Conservation (phyloP, 495 filamentous ascomycete species). For the Podospora comata region DNA sequence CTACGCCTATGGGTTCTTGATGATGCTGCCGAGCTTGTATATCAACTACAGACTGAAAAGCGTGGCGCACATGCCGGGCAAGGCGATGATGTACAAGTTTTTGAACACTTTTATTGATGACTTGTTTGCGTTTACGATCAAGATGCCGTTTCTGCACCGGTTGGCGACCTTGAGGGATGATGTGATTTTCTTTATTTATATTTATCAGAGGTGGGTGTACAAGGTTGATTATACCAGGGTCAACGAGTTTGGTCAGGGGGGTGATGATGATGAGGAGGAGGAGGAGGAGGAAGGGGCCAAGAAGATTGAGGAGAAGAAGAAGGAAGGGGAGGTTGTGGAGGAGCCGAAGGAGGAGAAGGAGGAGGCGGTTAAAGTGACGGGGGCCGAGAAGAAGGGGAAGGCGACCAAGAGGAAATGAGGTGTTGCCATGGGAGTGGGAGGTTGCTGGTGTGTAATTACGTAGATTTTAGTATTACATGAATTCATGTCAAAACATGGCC, state of each 20-base stretch:
- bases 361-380: slow-evolving; percentile 38
- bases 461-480: neutral
- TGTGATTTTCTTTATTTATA: slow-evolving; percentile 95
- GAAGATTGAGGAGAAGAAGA: slow-evolving; percentile 22
- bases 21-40: slow-evolving; percentile 97
- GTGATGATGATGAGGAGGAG: slow-evolving; percentile 71
- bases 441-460: neutral
- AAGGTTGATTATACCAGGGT: slow-evolving; percentile 87
- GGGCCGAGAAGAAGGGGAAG: slow-evolving; percentile 33
- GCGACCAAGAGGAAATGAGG: slow-evolving; percentile 46
- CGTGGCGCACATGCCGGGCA: slow-evolving; percentile 94
- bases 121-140: slow-evolving; percentile 96
- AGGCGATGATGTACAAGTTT: slow-evolving; percentile 97
- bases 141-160: slow-evolving; percentile 96
- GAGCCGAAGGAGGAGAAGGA: slow-evolving; percentile 23
- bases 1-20: slow-evolving; percentile 96
- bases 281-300: slow-evolving; percentile 37
- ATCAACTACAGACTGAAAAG: slow-evolving; percentile 98
- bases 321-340: slow-evolving; percentile 11
- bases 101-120: slow-evolving; percentile 67
- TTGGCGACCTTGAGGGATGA: slow-evolving; percentile 92
- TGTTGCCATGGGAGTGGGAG: neutral
- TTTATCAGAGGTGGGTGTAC: slow-evolving; percentile 95
- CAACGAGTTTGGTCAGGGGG: slow-evolving; percentile 97
- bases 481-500: too few species aligned